Evolutionary conservation across 2,329 filamentous ascomycete species (phyloP).

Genomic region (Pezicula neosporulosa): DNA sequence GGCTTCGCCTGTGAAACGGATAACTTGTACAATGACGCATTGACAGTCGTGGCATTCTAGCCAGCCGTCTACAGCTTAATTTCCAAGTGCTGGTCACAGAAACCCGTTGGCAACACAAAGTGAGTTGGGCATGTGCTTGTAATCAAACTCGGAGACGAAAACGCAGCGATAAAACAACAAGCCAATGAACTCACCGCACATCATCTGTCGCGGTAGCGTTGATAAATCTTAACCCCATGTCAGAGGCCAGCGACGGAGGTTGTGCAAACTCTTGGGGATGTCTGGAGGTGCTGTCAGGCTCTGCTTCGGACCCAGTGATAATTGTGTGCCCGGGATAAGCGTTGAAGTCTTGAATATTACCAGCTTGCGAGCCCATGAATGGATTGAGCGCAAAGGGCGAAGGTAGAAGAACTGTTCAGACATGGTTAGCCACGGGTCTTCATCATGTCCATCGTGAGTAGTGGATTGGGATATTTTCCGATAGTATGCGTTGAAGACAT

Average conservation of each 20-base stretch:
- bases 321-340: slow-evolving; percentile 28
- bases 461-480: neutral
- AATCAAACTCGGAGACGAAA: neutral
- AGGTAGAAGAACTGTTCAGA: slow-evolving; percentile 21
- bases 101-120: neutral
- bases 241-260: slow-evolving; percentile 22
- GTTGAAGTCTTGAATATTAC: slow-evolving; percentile 29
- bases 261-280: slow-evolving; percentile 21
- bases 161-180: slow-evolving; percentile 11
- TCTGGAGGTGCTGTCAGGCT: slow-evolving; percentile 30
- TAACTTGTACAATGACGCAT: slow-evolving; percentile 9
- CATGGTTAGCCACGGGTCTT: slow-evolving; percentile 15
- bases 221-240: slow-evolving; percentile 32
- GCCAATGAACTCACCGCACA: slow-evolving; percentile 31
- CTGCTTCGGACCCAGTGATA: slow-evolving; percentile 25
- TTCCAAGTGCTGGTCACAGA: slow-evolving; percentile 2
- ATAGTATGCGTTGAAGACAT: no score
- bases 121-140: neutral
- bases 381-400: slow-evolving; percentile 21
- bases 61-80: slow-evolving; percentile 14
- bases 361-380: slow-evolving; percentile 33
- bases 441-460: neutral
- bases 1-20: slow-evolving; percentile 26
- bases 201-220: slow-evolving; percentile 28
- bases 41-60: slow-evolving; percentile 23